Conservation (phyloP, 2,329 filamentous ascomycete genomes). For the Ramichloridium luteum region DNA sequence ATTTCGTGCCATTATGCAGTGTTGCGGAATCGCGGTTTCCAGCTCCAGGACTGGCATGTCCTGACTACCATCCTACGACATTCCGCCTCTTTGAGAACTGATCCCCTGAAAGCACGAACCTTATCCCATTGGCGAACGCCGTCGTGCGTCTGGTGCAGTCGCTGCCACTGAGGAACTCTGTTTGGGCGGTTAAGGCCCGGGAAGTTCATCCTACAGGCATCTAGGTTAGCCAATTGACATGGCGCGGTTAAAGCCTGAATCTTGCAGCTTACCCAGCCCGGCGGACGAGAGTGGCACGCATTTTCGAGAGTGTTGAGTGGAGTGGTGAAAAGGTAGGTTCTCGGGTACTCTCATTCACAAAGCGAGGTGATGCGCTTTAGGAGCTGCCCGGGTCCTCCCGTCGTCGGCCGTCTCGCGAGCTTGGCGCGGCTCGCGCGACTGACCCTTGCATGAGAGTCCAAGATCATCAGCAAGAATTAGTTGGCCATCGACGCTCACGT, state of each 20-base stretch:
- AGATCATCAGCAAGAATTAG: too few relatives aligned
- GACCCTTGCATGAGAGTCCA: too few relatives aligned
- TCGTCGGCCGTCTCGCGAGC: background rate
- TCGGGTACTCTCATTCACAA: too few relatives aligned
- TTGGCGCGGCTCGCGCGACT: background rate
- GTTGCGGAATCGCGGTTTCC: background rate
- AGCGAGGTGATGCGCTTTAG: too few relatives aligned
- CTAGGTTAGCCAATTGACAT: too few relatives aligned
- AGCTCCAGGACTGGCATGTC: background rate
- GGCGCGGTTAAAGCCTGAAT: too few relatives aligned
- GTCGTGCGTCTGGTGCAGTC: conserved; percentile 62
- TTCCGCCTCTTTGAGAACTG: conserved; percentile 4
- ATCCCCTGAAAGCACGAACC: too few relatives aligned
- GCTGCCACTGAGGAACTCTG: conserved; percentile 63
- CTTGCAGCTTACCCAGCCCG: conserved; percentile 35
- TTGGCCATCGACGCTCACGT: too few relatives aligned
- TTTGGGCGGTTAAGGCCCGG: conserved; percentile 56
- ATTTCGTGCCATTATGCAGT: conserved; percentile 9
- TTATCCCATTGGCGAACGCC: conserved; percentile 64
- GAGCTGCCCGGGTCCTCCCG: background rate
- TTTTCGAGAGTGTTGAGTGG: conserved; percentile 6
- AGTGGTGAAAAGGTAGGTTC: too few relatives aligned
- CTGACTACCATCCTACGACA: conserved; percentile 1
- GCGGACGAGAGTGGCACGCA: conserved; percentile 26
- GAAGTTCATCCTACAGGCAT: conserved; percentile 9